Evolutionary conservation across 305 asterid genomes (phyloP), one percentile per base, ranked within the genome.

Genomic region (Rubia peregrina): DNA sequence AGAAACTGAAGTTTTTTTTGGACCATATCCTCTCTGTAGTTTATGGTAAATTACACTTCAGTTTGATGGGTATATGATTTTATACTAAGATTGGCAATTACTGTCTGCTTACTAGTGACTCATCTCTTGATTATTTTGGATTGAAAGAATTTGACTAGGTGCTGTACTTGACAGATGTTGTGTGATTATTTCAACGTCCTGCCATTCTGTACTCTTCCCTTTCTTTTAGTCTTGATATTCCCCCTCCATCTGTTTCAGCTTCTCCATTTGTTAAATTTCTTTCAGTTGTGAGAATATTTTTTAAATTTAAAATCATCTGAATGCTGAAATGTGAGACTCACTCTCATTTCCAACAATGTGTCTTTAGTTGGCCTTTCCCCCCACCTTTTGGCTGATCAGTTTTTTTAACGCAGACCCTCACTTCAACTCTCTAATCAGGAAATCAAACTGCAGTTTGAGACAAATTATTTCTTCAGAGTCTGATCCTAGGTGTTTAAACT

Each of bases 391-490:
- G 6, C 3, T n/a, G 17, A 12, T 71, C 48, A 26, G 22, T 42
- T 53, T 53, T 26, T 44, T 9, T 43, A 38, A 12, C 17, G 49
- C 62, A 7, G 51, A 51, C 9, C 16, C 26, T 70, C 24, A n/a
- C 14, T 55, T 51, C 17, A 41, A 13, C 66, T 70, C 10, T 1
- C 36, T 33, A 43, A 19, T 21, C 44, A 16, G 22, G 60, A 43
- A 16, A 33, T 63, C 6, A 10, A 69, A 70, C n/a, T 24, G 19
- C 60, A 70, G 24, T 40, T 57, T 38, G 40, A 40, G 21, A 36
- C 3, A 8, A 44, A 69, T 38, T 33, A 41, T 69, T 70, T 70
- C 38, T 19, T 70, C 17, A 12, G 13, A 51, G 61, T 40, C 67
- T 40, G 8, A 42, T 16, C 0, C 66, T 19, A 69, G 24, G 56